These are phyloP conservation scores for Melaleuca alternifolia DNA, from an alignment of 345 rosid species.

Conservation along the genomic window DNA sequence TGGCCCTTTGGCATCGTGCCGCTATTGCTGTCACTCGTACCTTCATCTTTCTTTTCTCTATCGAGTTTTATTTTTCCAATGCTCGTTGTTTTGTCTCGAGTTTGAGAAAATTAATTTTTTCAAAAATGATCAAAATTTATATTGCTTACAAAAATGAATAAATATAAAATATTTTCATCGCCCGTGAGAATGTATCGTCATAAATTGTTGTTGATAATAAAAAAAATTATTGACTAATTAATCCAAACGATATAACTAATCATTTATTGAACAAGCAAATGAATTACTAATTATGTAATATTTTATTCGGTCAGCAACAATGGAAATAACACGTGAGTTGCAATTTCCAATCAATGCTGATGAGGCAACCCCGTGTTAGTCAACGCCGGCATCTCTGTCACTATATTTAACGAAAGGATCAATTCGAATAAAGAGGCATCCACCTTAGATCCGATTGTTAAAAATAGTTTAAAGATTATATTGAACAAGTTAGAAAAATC, in stretches of 20 bases:
- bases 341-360: not conserved
- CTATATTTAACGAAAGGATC: not conserved
- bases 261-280: not conserved
- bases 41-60: not conserved
- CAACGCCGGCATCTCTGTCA: not conserved
- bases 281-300: rapidly evolving
- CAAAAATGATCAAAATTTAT: rapidly evolving
- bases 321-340: not conserved
- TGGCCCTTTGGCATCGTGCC: not conserved
- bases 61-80: too few relatives aligned
- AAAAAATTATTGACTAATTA: not conserved
- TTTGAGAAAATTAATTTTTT: too few relatives aligned
- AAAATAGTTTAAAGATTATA: not conserved
- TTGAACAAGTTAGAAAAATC: not conserved
- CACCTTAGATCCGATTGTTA: not conserved
- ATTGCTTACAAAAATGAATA: rapidly evolving
- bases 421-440: not conserved
- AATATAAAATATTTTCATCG: not conserved
- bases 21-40: not conserved
- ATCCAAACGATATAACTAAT: rapidly evolving
- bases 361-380: not conserved
- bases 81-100: too few relatives aligned
- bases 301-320: rapidly evolving
- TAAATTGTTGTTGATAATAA: rapidly evolving
- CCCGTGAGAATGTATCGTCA: rapidly evolving